phyloP scores from a whole-genome alignment of 2,329 filamentous ascomycete species.

The Aspergillus tubingensis region DNA sequence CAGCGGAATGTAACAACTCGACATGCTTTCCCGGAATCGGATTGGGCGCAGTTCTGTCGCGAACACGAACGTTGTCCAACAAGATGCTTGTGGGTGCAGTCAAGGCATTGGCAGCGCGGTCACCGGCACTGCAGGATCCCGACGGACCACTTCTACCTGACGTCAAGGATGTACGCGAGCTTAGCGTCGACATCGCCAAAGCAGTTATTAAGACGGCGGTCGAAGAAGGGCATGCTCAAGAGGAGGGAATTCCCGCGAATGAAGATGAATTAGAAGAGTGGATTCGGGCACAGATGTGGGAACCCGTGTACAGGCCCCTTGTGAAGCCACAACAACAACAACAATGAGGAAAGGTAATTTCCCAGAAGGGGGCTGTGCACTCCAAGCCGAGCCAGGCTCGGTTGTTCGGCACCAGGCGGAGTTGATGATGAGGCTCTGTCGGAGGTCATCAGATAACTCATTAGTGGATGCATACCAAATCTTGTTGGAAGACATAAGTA shows the following conservation, averaged over 20 bases:
- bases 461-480: too few relatives aligned
- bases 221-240: constrained; percentile 67
- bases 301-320: constrained; percentile 35
- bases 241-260: constrained; percentile 62
- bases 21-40: constrained; percentile 85
- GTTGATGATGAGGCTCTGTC: too few relatives aligned
- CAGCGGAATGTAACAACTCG: constrained; percentile 84
- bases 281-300: constrained; percentile 48
- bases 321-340: background rate
- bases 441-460: too few relatives aligned
- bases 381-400: background rate
- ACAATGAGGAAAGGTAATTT: background rate
- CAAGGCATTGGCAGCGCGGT: constrained; percentile 68
- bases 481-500: too few relatives aligned
- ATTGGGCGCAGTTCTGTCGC: constrained; percentile 72
- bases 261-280: constrained; percentile 40
- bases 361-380: background rate
- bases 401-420: background rate
- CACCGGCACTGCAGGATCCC: constrained; percentile 68
- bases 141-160: constrained; percentile 72
- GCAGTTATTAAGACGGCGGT: constrained; percentile 73
- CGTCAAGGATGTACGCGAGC: constrained; percentile 70
- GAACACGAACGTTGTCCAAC: constrained; percentile 68
- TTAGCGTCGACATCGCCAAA: constrained; percentile 75
- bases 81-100: constrained; percentile 81